These are phyloP conservation scores for Geosmithia flava DNA, from an alignment of 2,329 filamentous ascomycete genomes.

Conservation along the genomic window DNA sequence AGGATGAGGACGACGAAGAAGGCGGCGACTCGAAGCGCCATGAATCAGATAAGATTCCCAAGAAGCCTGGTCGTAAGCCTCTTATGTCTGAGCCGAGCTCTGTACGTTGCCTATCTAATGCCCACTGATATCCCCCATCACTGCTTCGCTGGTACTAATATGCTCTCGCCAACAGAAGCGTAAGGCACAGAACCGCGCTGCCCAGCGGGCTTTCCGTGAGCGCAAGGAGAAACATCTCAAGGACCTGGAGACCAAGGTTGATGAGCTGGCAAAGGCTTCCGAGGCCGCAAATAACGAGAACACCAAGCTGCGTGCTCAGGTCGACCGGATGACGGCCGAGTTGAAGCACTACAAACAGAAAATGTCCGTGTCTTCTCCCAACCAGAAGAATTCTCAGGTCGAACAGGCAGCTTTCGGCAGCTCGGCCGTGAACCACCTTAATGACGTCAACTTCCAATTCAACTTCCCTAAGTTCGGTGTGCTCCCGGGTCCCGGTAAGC, in stretches of 20 bases:
- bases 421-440: slow-evolving; percentile 44
- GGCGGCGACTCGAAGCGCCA: slow-evolving; percentile 53
- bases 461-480: slow-evolving; percentile 92
- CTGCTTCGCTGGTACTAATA: background rate
- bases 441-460: slow-evolving; percentile 79
- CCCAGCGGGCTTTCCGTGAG: slow-evolving; percentile 86
- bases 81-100: slow-evolving; percentile 91
- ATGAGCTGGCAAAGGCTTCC: slow-evolving; percentile 70
- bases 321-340: slow-evolving; percentile 77
- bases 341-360: slow-evolving; percentile 85
- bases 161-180: slow-evolving; percentile 52
- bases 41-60: slow-evolving; percentile 74
- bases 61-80: slow-evolving; percentile 95
- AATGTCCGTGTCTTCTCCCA: slow-evolving; percentile 43
- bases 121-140: background rate
- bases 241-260: slow-evolving; percentile 68
- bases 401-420: slow-evolving; percentile 28
- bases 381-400: slow-evolving; percentile 21
- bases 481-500: slow-evolving; percentile 36
- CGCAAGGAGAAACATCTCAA: slow-evolving; percentile 88
- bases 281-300: slow-evolving; percentile 81
- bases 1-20: slow-evolving; percentile 55
- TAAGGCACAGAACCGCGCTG: slow-evolving; percentile 90
- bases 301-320: slow-evolving; percentile 66
- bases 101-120: slow-evolving; percentile 44